Percentiles rank a stretch among this genome's conserved stretches.
Evolutionary conservation across 345 rosid genomes (phyloP).

Genomic region (Turritis glabra): DNA sequence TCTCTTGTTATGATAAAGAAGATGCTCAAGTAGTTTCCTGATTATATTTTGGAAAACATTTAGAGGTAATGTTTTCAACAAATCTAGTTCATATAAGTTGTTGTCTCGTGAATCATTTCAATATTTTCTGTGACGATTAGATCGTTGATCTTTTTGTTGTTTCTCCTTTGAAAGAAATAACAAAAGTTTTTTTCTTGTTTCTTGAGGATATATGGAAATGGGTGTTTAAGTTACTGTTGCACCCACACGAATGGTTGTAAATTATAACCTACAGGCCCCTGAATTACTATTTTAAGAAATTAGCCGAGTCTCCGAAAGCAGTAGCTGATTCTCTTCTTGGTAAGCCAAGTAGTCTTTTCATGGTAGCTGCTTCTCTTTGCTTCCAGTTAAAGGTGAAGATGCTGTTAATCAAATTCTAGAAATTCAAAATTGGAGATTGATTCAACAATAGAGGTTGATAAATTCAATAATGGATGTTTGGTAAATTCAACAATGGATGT

Average conservation of each 20-base stretch:
- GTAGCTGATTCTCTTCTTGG: slow-evolving; percentile 42
- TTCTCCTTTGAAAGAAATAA: too few relatives aligned
- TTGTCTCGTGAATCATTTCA: neutral
- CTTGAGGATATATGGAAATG: slow-evolving; percentile 66
- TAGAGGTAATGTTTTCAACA: slow-evolving; percentile 51
- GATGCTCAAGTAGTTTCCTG: slow-evolving; percentile 53
- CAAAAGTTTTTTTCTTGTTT: neutral
- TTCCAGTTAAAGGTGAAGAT: slow-evolving; percentile 51
- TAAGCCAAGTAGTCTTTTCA: slow-evolving; percentile 63
- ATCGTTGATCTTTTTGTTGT: too few relatives aligned
- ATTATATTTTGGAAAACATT: slow-evolving; percentile 42
- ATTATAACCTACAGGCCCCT: slow-evolving; percentile 63
- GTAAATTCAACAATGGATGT: too few relatives aligned
- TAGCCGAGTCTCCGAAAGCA: slow-evolving; percentile 29
- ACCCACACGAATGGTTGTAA: slow-evolving; percentile 72
- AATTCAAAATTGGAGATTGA: too few relatives aligned
- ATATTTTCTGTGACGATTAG: too few relatives aligned
- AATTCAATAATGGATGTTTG: too few relatives aligned
- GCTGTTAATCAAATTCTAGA: too few relatives aligned
- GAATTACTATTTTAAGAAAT: slow-evolving; percentile 48
- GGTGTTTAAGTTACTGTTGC: slow-evolving; percentile 61
- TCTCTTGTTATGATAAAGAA: slow-evolving; percentile 81
- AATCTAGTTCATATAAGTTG: neutral
- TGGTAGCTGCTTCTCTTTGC: slow-evolving; percentile 65
- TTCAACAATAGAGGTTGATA: too few relatives aligned